Base-by-base conservation (phyloP, 768 basidiomycete species). In the Boletus tylopilopsis region DNA sequence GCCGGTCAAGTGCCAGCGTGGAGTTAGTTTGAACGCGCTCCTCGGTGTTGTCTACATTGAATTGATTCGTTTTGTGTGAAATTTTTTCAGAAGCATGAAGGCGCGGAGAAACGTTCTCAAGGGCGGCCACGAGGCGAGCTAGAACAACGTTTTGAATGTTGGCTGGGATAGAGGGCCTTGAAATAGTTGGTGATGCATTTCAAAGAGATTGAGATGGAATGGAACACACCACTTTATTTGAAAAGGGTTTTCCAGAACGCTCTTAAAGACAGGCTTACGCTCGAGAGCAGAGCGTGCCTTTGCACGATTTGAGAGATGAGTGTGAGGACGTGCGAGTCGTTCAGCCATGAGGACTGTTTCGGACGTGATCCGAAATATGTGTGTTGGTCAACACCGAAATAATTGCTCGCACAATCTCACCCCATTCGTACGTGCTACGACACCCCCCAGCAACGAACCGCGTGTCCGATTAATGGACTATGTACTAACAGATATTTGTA, bases 161-260 rank as follows among this genome's bases (percentile, higher is more conserved):
- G 5, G 72, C 16, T 15, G 87, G 75, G 9, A 88, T 71, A 11
- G 70, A 71, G 1, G 86, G 87, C 87, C 87, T 88, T 53, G 25
- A 29, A 18, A 22, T 34, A 47, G 43, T 60, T 42, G 45, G 33
- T 34, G 10, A 30, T 10, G 21, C 10, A 13, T 16, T 40, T 12
- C 9, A 27, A 24, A 21, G 32, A 21, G 51, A 42, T 15, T 34
- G n/a, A n/a, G n/a, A 6, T 29, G 24, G 53, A 57, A 53, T 43
- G 38, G 49, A 51, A 51, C 61, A 4, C 59, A 90, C 90, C 90
- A 92, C 62, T 68, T 64, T 15, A 90, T 71, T 11, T 76, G 75
- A 57, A 86, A 85, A 3, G 90, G 90, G 51, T 79, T 90, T 43
- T 84, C 82, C 21, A 92, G 69, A 1, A 85, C 83, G 50, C 79